These are phyloP conservation scores for Monilinia fructigena DNA, from an alignment of 2,329 filamentous ascomycete species.

Conservation along the genomic window DNA sequence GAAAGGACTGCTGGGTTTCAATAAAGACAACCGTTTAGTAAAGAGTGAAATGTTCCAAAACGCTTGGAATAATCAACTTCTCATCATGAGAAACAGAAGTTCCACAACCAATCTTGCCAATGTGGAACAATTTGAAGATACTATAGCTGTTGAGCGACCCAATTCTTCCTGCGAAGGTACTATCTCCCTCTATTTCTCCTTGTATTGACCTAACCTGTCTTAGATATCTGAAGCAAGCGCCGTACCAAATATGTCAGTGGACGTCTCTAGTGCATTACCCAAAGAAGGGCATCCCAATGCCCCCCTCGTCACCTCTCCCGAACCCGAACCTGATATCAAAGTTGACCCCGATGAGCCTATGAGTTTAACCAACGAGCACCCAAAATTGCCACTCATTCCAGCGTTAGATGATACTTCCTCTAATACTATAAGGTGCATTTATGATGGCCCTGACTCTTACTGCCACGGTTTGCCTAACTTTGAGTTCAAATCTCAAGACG, in stretches of 20 bases:
- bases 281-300: background rate
- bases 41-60: constrained; percentile 6
- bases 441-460: background rate
- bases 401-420: background rate
- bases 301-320: background rate
- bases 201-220: background rate
- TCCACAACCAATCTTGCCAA: background rate
- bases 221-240: background rate
- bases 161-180: constrained; percentile 4
- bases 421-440: background rate
- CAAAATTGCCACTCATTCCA: background rate
- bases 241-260: background rate
- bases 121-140: background rate
- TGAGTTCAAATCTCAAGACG: background rate
- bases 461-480: constrained; percentile 1
- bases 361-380: background rate
- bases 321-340: background rate
- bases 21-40: background rate
- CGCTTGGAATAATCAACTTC: constrained; percentile 5
- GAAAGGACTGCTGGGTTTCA: background rate
- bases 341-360: background rate
- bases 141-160: background rate
- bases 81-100: background rate
- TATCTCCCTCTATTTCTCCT: background rate
- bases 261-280: background rate